These are phyloP conservation scores for Gelatoporia subvermispora DNA, from an alignment of 768 basidiomycete genomes.

Conservation along the genomic window DNA sequence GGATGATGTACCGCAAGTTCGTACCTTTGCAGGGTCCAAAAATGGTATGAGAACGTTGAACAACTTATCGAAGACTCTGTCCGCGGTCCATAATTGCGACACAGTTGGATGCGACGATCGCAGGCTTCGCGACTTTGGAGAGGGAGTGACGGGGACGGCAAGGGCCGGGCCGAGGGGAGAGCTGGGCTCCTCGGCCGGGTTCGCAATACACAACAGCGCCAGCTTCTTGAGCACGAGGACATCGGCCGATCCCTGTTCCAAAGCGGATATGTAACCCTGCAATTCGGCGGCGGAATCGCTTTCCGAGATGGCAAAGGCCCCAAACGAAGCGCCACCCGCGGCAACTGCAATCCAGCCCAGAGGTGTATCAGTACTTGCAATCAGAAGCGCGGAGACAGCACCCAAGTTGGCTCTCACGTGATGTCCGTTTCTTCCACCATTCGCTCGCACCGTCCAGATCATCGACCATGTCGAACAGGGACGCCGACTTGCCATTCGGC, in stretches of 20 bases:
- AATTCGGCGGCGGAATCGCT: conserved; percentile 32
- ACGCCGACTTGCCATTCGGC: conserved; percentile 44
- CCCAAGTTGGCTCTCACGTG: conserved; percentile 42
- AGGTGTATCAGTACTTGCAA: conserved; percentile 11
- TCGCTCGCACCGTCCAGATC: conserved; percentile 64
- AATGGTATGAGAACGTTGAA: conserved; percentile 62
- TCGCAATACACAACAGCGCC: conserved; percentile 55
- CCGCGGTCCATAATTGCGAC: conserved; percentile 66
- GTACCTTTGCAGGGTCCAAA: conserved; percentile 60
- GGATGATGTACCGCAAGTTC: conserved; percentile 1
- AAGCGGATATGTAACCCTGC: conserved; percentile 43
- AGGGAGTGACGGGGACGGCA: conserved; percentile 50
- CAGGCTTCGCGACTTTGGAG: conserved; percentile 43
- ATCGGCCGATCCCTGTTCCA: conserved; percentile 51
- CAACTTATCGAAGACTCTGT: conserved; percentile 64
- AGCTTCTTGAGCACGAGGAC: conserved; percentile 59
- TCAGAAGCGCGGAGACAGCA: conserved; percentile 9
- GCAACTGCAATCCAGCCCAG: not conserved
- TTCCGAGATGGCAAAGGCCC: not conserved
- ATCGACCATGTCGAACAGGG: conserved; percentile 65
- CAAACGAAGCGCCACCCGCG: not conserved
- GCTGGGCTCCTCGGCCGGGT: conserved; percentile 45
- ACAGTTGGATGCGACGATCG: conserved; percentile 40
- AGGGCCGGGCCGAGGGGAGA: conserved; percentile 53
- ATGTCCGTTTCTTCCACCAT: conserved; percentile 82